Conservation (phyloP, 768 basidiomycete genomes). For the Trametes gibbosa region DNA sequence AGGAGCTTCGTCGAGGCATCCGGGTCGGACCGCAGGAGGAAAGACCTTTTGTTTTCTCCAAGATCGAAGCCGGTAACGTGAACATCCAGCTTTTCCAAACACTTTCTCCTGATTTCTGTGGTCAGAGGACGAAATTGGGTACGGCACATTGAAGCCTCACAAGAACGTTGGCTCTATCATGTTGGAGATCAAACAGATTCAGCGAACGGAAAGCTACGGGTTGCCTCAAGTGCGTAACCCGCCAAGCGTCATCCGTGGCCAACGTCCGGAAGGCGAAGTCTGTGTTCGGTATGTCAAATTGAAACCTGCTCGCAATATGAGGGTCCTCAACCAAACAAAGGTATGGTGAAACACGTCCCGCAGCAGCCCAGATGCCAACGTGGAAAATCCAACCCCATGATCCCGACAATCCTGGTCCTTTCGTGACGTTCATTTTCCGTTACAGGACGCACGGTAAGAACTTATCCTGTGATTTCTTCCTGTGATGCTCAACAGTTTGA, state of each 20-base stretch:
- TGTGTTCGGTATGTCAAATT: conserved; percentile 43
- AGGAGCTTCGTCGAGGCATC: conserved; percentile 51
- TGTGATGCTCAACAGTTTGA: conserved; percentile 6
- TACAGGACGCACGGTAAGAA: conserved; percentile 53
- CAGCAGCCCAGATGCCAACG: conserved; percentile 47
- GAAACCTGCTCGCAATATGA: background rate
- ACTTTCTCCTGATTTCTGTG: background rate
- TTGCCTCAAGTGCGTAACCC: conserved; percentile 41
- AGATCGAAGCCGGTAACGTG: conserved; percentile 37
- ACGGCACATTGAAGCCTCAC: conserved; percentile 11
- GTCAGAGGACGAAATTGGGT: background rate
- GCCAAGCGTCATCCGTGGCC: conserved; percentile 35
- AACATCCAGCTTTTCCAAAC: background rate
- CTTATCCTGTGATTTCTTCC: background rate
- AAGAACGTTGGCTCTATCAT: conserved; percentile 53
- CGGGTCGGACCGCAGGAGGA: conserved; percentile 50
- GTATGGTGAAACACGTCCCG: conserved; percentile 43
- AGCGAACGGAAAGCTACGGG: conserved; percentile 31
- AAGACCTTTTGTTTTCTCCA: conserved; percentile 60
- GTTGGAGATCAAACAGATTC: conserved; percentile 44
- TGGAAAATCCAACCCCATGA: conserved; percentile 55
- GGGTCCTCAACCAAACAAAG: conserved; percentile 30
- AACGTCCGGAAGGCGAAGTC: conserved; percentile 42
- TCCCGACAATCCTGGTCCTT: conserved; percentile 38
- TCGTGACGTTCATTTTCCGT: conserved; percentile 65